Conservation (phyloP, 2,329 filamentous ascomycete genomes). For the Cytospora paraplurivora region DNA sequence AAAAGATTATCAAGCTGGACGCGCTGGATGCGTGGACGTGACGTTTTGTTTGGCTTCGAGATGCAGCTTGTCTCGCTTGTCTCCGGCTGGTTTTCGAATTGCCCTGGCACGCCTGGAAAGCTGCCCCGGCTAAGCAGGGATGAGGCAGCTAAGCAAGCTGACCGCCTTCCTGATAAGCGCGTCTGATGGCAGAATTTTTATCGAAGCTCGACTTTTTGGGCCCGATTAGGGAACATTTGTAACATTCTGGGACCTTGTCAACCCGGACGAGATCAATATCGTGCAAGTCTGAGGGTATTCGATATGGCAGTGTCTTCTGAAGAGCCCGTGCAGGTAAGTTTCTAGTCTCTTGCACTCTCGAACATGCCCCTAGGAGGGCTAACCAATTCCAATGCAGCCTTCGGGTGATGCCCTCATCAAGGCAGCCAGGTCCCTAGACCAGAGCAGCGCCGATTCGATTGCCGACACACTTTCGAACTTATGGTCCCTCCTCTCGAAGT, state of each 20-base stretch:
- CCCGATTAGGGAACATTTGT: background rate
- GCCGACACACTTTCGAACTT: conserved; percentile 52
- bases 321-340: conserved; percentile 1
- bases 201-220: conserved; percentile 19
- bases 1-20: conserved; percentile 26
- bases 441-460: conserved; percentile 47
- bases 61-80: conserved; percentile 16
- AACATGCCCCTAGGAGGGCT: background rate
- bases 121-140: conserved; percentile 22
- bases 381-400: conserved; percentile 14
- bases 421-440: conserved; percentile 57
- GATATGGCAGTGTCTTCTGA: conserved; percentile 8
- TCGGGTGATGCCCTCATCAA: conserved; percentile 47
- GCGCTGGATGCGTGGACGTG: conserved; percentile 28
- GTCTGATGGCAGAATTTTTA: conserved; percentile 21
- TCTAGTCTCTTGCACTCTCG: background rate
- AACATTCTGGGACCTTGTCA: background rate
- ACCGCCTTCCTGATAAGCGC: conserved; percentile 2
- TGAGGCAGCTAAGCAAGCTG: conserved; percentile 19
- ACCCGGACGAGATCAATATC: background rate
- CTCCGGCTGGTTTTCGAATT: conserved; percentile 29
- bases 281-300: background rate
- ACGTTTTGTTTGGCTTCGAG: conserved; percentile 29
- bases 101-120: conserved; percentile 21
- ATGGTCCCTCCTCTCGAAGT: conserved; percentile 51